Percentiles rank a stretch among this genome's conserved stretches.
phyloP scores from a whole-genome alignment of 2,329 filamentous ascomycete species.

The Trichoderma pleuroti region DNA sequence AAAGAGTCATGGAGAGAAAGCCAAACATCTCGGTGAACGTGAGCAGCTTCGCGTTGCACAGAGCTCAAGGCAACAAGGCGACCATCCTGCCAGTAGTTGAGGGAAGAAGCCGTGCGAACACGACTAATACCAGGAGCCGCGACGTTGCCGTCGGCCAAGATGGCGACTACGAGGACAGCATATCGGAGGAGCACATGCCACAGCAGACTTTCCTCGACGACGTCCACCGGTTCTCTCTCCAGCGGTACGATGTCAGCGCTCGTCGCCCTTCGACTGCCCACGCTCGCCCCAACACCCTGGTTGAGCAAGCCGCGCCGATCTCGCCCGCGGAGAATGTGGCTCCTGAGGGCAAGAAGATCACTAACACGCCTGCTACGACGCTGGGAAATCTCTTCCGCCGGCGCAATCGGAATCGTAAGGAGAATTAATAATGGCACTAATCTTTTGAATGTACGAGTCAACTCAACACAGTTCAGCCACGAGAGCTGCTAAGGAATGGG shows the following conservation, averaged over 20 bases:
- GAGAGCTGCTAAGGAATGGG: background rate
- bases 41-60: conserved; percentile 26
- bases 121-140: background rate
- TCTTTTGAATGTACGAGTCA: background rate
- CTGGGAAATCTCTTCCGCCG: conserved; percentile 29
- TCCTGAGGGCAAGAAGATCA: background rate
- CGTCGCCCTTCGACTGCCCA: conserved; percentile 14
- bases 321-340: background rate
- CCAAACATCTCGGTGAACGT: background rate
- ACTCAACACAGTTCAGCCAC: background rate
- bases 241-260: conserved; percentile 17
- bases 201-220: background rate
- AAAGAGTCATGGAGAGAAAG: background rate
- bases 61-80: conserved; percentile 22
- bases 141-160: background rate
- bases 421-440: background rate
- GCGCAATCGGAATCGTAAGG: conserved; percentile 20
- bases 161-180: conserved; percentile 8
- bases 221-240: conserved; percentile 8
- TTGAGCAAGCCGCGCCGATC: background rate
- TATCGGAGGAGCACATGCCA: background rate
- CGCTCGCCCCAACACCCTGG: background rate
- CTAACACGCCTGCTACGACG: conserved; percentile 25
- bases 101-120: background rate
- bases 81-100: conserved; percentile 24